Evolutionary conservation across 139 green algal species (phyloP).

Genomic region (Coccomyxa sp.): DNA sequence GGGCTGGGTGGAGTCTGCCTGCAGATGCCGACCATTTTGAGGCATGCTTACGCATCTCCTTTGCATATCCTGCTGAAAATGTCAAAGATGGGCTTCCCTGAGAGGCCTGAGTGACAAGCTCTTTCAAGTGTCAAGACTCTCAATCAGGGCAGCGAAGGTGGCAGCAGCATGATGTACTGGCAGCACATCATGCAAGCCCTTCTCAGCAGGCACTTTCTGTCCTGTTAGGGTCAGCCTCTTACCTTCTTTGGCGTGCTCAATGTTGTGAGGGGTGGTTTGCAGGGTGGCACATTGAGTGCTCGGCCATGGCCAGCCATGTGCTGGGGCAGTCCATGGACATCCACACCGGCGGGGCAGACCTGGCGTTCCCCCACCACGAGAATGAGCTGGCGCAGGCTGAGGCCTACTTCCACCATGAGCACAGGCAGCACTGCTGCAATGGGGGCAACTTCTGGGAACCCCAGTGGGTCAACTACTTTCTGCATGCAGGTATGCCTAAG

Average conservation of each 20-base stretch:
- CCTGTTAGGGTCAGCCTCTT: too few relatives aligned
- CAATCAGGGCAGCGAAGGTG: neutral
- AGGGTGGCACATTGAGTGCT: constrained; percentile 99
- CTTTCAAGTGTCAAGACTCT: neutral
- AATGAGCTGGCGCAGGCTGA: constrained; percentile 94
- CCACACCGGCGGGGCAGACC: constrained; percentile 91
- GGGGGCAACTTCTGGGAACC: constrained; percentile 33
- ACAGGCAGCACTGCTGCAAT: constrained; percentile 24
- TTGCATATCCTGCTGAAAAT: too few relatives aligned
- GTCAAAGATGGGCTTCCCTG: too few relatives aligned
- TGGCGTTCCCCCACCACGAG: constrained; percentile 98
- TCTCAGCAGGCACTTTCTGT: too few relatives aligned
- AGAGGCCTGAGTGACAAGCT: neutral
- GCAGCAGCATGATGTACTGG: too few relatives aligned
- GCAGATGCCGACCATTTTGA: constrained; percentile 67
- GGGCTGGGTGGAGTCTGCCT: too few relatives aligned
- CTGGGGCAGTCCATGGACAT: constrained; percentile 89
- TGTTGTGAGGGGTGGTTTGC: neutral
- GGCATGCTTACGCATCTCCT: constrained; percentile 38
- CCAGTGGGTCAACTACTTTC: constrained; percentile 97
- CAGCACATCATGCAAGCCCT: too few relatives aligned
- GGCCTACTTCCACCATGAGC: neutral
- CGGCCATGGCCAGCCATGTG: constrained; percentile 88
- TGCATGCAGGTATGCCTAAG: constrained; percentile 58
- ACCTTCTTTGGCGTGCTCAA: too few relatives aligned